These are phyloP conservation scores for Parmelia sp. DNA, from an alignment of 495 filamentous ascomycete species.

Conservation along the genomic window DNA sequence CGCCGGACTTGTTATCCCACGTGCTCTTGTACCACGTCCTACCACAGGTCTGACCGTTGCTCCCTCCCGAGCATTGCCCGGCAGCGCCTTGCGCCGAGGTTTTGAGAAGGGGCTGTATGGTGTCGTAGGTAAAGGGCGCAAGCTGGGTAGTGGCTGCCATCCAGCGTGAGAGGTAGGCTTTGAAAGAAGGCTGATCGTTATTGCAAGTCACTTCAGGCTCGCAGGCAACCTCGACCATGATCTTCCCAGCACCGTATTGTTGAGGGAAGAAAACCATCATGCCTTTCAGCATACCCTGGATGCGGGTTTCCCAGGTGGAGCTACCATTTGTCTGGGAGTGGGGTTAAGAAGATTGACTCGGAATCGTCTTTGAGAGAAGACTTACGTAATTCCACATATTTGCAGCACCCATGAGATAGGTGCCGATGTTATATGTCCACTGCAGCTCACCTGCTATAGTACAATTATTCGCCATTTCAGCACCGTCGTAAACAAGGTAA, in stretches of 20 bases:
- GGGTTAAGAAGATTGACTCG: constrained; percentile 1
- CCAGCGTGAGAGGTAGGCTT: constrained; percentile 71
- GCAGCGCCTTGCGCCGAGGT: constrained; percentile 62
- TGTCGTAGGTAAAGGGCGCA: constrained; percentile 48
- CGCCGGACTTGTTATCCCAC: constrained; percentile 56
- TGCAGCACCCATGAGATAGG: constrained; percentile 60
- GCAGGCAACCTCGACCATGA: constrained; percentile 68
- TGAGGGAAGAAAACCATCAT: constrained; percentile 54
- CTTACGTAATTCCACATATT: constrained; percentile 63
- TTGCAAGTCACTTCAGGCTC: constrained; percentile 58
- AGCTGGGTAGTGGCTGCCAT: constrained; percentile 66
- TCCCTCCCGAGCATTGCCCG: constrained; percentile 53
- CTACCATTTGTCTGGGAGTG: constrained; percentile 35
- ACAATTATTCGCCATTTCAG: constrained; percentile 33
- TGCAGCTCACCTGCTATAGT: constrained; percentile 38
- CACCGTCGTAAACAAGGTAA: constrained; percentile 55
- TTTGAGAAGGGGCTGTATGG: constrained; percentile 56
- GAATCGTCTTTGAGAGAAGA: constrained; percentile 1
- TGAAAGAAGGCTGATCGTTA: constrained; percentile 72
- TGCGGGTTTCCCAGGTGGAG: constrained; percentile 48
- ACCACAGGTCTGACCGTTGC: constrained; percentile 57
- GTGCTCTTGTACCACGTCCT: constrained; percentile 56
- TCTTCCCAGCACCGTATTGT: constrained; percentile 40
- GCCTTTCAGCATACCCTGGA: constrained; percentile 51
- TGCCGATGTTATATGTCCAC: constrained; percentile 67